Percentiles rank a stretch among this genome's conserved stretches.
Conservation (phyloP, 1,284 basidiomycete genomes). For the Rhodotorula sp. region DNA sequence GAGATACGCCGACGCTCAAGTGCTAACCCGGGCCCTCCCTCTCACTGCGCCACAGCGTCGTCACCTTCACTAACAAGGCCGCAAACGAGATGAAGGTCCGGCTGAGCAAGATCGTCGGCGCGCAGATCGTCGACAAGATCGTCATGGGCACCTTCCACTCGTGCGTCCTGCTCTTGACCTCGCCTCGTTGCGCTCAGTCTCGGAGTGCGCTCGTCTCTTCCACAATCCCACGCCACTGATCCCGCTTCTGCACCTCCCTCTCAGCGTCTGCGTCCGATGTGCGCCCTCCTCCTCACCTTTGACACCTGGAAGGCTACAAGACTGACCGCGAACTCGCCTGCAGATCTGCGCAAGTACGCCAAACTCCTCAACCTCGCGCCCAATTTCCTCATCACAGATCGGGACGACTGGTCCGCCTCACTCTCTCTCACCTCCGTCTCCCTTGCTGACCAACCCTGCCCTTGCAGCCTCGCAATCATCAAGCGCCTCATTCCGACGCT, state of each 20-base stretch:
- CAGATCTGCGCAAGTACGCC: constrained; percentile 67
- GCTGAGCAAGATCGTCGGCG: constrained; percentile 70
- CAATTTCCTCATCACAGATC: constrained; percentile 82
- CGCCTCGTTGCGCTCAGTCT: neutral
- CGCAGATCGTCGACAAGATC: constrained; percentile 62
- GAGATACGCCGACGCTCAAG: too few relatives aligned
- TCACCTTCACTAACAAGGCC: constrained; percentile 59
- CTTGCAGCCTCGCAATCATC: constrained; percentile 56
- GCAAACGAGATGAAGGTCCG: constrained; percentile 84
- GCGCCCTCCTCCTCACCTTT: neutral
- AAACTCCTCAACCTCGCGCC: constrained; percentile 63
- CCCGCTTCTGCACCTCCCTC: too few relatives aligned
- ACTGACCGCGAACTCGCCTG: neutral
- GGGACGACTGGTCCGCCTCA: constrained; percentile 70
- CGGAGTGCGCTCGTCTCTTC: too few relatives aligned
- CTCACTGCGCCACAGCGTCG: constrained; percentile 32
- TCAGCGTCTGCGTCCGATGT: constrained; percentile 11
- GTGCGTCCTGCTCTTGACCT: constrained; percentile 1
- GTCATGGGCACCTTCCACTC: constrained; percentile 55
- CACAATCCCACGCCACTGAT: neutral
- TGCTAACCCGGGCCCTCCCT: too few relatives aligned
- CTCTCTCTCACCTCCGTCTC: neutral
- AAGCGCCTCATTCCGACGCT: constrained; percentile 57
- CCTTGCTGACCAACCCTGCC: neutral
- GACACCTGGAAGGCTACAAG: too few relatives aligned